Base-by-base conservation (phyloP, 345 rosid species). In the Pugionium cornutum region DNA sequence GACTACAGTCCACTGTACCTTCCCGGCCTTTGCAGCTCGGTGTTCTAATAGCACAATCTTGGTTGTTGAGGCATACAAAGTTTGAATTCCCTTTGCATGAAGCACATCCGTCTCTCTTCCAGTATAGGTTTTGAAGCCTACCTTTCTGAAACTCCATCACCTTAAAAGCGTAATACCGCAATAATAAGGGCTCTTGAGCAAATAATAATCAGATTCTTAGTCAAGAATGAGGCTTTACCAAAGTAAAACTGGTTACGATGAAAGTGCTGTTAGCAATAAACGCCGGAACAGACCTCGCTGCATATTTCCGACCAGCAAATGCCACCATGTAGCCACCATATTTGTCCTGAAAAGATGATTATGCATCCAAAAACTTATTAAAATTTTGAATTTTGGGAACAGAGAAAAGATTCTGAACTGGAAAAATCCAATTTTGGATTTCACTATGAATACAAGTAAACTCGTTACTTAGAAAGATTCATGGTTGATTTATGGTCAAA, bases 101-200 rank as follows among this genome's bases (percentile, higher is more conserved):
- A 1, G 90, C 76, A 43, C 98, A 91, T 4, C 92, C 98, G 66
- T 91, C 96, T 70, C 98, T 83, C 75, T 91, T 89, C 95, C 96
- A 91, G 64, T 78, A 86, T 31, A 89, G 67, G 70, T 91, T 91
- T 33, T 86, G 80, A 61, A 91, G 84, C 75, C 96, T 80, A 42
- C 98, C 98, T 73, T 83, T 89, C 75, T 85, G 76, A 59, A 82
- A 88, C 74, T 91, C 95, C 62, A 91, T 88, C 65, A 83, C 97
- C 97, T 91, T 71, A 51, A 40, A 52, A n/a, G 67, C 30, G 33
- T n/a, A 59, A 55, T 0, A 32, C 9, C 9, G 26, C 31, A 25
- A 56, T 47, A 10, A 25, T n/a, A 43, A 53, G 26, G 30, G 7
- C 29, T 36, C 41, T 45, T 42, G 4, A 53, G 1, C 2, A 49